Base-by-base conservation (phyloP, 2,329 filamentous ascomycete genomes). In the Ampelomyces quisqualis region DNA sequence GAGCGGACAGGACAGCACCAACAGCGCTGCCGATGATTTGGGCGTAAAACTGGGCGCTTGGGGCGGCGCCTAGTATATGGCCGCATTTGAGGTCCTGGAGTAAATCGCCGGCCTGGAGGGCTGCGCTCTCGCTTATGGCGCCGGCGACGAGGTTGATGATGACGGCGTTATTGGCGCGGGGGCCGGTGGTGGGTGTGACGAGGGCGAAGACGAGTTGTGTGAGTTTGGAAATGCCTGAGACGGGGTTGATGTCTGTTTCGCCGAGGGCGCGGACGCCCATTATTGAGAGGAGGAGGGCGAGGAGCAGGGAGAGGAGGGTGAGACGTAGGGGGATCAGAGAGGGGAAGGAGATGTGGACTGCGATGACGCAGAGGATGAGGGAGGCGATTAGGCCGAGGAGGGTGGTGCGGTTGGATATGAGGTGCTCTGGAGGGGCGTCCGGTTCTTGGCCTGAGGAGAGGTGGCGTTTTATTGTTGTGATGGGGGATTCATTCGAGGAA, bases 31-130 rank as follows among this genome's bases (percentile, higher is more conserved):
- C 93, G 38, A 98, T 90, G 14, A 97, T 81, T 64, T 98, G 93
- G 1, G 93, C 93, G 77, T 88, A 96, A 65, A 98, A 98, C 60
- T 98, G 93, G 0, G 93, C 93, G 56, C 87, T 93, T 0, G 93
- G 93, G 3, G 89, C 87, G 1, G 93, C 93, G 8, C 91, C 90
- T 1, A 98, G 78, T 0, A 98, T 73, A 67, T 98, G 90, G 0
- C 93, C 93, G 0, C 93, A 96, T 68, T 98, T 98, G 20, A 98
- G 78, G 64, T 98, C 93, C 65, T 98, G 93, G 79, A 98, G 88
- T 40, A 98, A 81, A 67, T 98, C 93, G 7, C 93, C 93, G 2
- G 93, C 91, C 73, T 98, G 93, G 4, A 97, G 75, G 3, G 93
- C 93, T 4, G 93, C 86, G 3, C 84, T 82, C 67, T 90, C 86